A percentile compares a stretch with the other conserved stretches of the same genome.
Conservation (phyloP, 2,329 filamentous ascomycete species). For the Ceratocystis ficicola region DNA sequence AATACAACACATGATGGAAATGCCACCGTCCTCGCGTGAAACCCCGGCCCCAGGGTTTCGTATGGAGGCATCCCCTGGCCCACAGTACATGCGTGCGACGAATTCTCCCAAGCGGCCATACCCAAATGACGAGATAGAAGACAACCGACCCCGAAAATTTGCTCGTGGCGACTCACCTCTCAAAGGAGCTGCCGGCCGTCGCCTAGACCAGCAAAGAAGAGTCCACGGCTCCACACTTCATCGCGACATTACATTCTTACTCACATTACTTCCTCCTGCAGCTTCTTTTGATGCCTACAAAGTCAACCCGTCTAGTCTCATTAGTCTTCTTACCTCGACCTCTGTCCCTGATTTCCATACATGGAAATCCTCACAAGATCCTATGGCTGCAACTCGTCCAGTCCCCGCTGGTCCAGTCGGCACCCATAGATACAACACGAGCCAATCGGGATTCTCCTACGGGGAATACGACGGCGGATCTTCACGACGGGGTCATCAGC, state of each 20-base stretch:
- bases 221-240: constrained; percentile 58
- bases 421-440: constrained; percentile 35
- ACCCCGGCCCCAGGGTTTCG: constrained; percentile 34
- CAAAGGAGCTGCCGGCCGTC: constrained; percentile 77
- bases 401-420: constrained; percentile 31
- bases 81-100: constrained; percentile 36
- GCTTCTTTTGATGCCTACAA: constrained; percentile 18
- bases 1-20: constrained; percentile 35
- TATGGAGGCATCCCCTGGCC: constrained; percentile 29
- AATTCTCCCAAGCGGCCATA: constrained; percentile 52
- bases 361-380: constrained; percentile 37
- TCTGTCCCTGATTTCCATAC: constrained; percentile 49
- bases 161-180: constrained; percentile 82
- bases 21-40: constrained; percentile 35
- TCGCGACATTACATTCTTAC: constrained; percentile 50
- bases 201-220: constrained; percentile 64
- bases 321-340: constrained; percentile 56
- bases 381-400: constrained; percentile 18
- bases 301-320: constrained; percentile 52
- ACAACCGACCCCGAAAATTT: constrained; percentile 70
- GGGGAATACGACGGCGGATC: constrained; percentile 25
- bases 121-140: constrained; percentile 57
- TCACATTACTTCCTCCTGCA: constrained; percentile 63
- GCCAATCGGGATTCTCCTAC: constrained; percentile 38
- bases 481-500: constrained; percentile 12